These are phyloP conservation scores for Silene noctiflora DNA, from an alignment of 179 eudicot genomes.

Conservation along the genomic window DNA sequence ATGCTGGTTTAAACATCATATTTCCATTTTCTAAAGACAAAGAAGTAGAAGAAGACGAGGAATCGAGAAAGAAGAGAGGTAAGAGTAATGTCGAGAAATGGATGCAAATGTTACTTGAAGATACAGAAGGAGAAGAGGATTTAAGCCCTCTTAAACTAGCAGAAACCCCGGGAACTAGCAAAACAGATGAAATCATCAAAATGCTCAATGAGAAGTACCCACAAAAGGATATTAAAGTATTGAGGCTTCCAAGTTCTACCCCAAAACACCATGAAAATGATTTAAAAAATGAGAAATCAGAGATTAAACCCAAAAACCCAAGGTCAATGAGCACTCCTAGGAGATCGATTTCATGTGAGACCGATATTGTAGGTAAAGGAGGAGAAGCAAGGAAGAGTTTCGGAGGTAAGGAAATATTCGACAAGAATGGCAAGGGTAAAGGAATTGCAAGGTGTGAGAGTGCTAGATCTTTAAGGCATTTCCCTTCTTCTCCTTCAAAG, in stretches of 20 bases:
- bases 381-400: slow-evolving; percentile 42
- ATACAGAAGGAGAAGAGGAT: slow-evolving; percentile 28
- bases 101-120: slow-evolving; percentile 66
- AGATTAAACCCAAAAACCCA: slow-evolving; percentile 21
- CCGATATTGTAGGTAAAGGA: slow-evolving; percentile 20
- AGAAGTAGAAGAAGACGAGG: slow-evolving; percentile 59
- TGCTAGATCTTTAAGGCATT: slow-evolving; percentile 56
- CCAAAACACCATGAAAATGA: slow-evolving; percentile 17
- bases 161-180: slow-evolving; percentile 22
- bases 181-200: slow-evolving; percentile 43
- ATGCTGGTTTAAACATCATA: slow-evolving; percentile 23
- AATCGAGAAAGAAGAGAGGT: slow-evolving; percentile 63
- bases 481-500: slow-evolving; percentile 84
- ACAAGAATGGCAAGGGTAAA: slow-evolving; percentile 43
- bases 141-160: slow-evolving; percentile 23
- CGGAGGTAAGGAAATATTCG: slow-evolving; percentile 23
- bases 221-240: slow-evolving; percentile 33
- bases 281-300: slow-evolving; percentile 19
- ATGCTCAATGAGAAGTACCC: slow-evolving; percentile 49
- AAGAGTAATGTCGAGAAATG: slow-evolving; percentile 88
- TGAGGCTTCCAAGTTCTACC: slow-evolving; percentile 13
- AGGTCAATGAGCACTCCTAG: slow-evolving; percentile 29
- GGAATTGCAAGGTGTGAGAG: slow-evolving; percentile 63
- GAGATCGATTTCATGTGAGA: slow-evolving; percentile 33
- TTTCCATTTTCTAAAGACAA: slow-evolving; percentile 37